A percentile compares a stretch with the other conserved stretches of the same genome.
phyloP scores from a whole-genome alignment of 177 flowering plant genomes.

The Vitis hybrid region DNA sequence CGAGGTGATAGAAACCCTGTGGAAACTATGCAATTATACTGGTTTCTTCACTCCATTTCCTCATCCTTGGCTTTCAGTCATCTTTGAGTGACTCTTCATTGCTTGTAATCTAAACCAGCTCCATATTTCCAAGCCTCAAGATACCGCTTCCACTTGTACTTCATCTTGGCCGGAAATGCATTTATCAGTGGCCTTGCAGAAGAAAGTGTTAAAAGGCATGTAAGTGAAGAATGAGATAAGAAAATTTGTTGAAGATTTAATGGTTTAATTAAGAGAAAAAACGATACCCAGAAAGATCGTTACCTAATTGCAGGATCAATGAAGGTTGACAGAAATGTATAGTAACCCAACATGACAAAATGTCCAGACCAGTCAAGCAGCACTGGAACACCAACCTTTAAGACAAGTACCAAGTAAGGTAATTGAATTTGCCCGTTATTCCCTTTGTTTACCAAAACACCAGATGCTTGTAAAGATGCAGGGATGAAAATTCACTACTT shows the following conservation, averaged over 20 bases:
- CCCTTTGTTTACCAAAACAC: neutral
- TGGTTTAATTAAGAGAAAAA: neutral
- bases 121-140: constrained; percentile 96
- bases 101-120: constrained; percentile 82
- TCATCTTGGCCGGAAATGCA: constrained; percentile 52
- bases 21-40: neutral
- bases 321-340: constrained; percentile 75
- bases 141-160: constrained; percentile 60
- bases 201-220: neutral
- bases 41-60: neutral
- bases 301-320: constrained; percentile 84
- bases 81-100: constrained; percentile 11
- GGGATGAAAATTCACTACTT: neutral
- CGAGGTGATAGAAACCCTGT: too few species aligned
- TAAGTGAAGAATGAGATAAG: neutral
- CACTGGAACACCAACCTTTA: constrained; percentile 84
- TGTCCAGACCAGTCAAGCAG: constrained; percentile 89
- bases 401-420: neutral
- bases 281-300: neutral
- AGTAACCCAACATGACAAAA: constrained; percentile 80
- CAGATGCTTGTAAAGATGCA: neutral
- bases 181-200: constrained; percentile 56
- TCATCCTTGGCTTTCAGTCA: neutral
- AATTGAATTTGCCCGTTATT: neutral
- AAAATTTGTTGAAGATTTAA: neutral